Evolutionary conservation across 2,329 filamentous ascomycete genomes (phyloP).

Genomic region (Rhynchosporium secalis): DNA sequence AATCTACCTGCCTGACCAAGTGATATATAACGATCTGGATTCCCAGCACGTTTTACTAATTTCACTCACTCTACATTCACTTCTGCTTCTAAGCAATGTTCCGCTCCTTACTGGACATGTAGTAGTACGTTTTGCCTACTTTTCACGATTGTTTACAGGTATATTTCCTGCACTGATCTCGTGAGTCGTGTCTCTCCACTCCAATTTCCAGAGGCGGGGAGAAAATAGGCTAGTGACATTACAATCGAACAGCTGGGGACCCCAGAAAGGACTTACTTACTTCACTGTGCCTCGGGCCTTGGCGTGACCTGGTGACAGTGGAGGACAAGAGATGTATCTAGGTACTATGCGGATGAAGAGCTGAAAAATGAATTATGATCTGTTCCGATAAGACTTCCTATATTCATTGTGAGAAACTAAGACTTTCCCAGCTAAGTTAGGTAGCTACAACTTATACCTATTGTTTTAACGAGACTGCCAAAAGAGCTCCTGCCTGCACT

Average conservation of each 20-base stretch:
- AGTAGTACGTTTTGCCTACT: no score
- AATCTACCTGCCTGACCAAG: neutral
- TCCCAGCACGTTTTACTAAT: no score
- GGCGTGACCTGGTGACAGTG: neutral
- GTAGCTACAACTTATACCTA: neutral
- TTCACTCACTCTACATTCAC: neutral
- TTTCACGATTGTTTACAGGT: no score
- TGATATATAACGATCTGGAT: neutral
- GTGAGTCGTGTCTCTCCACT: neutral
- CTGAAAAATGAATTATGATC: no score
- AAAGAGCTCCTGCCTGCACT: neutral
- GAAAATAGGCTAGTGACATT: slow-evolving; percentile 3
- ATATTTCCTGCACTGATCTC: neutral
- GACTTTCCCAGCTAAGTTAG: no score
- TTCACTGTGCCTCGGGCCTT: neutral
- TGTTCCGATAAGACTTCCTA: no score
- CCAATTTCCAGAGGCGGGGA: slow-evolving; percentile 8
- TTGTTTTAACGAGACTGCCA: neutral
- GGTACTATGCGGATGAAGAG: no score
- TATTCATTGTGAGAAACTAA: no score
- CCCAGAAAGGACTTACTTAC: neutral
- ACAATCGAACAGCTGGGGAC: slow-evolving; percentile 4
- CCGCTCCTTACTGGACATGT: neutral
- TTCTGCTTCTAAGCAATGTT: neutral
- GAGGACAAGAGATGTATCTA: neutral